A percentile compares a stretch with the other conserved stretches of the same genome.
These are phyloP conservation scores for Ophiocordyceps camponoti-floridani DNA, from an alignment of 2,329 filamentous ascomycete genomes.

Conservation along the genomic window DNA sequence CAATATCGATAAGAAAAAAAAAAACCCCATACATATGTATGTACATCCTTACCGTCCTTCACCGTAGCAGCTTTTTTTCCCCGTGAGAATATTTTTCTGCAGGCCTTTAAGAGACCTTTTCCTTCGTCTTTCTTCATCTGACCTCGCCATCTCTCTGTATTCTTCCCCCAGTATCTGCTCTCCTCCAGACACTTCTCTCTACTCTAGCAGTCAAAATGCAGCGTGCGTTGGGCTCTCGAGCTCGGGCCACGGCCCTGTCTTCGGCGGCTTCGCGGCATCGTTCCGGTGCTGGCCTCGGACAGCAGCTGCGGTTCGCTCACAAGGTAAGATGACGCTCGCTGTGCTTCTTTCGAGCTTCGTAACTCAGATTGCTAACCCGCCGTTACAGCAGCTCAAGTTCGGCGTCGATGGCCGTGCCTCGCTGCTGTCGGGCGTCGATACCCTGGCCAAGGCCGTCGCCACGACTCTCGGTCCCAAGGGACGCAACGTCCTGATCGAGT, in stretches of 20 bases:
- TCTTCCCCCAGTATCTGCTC: not conserved
- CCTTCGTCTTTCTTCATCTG: conserved; percentile 4
- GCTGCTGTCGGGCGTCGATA: conserved; percentile 88
- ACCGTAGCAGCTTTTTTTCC: conserved; percentile 23
- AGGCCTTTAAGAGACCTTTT: not conserved
- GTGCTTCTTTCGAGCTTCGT: not conserved
- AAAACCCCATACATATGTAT: too few species aligned
- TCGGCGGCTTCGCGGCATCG: conserved; percentile 49
- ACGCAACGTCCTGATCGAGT: conserved; percentile 96
- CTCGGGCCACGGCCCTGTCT: conserved; percentile 64
- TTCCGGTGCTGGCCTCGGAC: conserved; percentile 46
- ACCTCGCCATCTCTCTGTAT: conserved; percentile 1
- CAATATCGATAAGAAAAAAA: conserved; percentile 4
- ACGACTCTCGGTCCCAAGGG: conserved; percentile 96
- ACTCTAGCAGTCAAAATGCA: conserved; percentile 54
- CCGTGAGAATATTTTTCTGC: conserved; percentile 2
- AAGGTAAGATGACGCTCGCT: conserved; percentile 44
- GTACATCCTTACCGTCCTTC: conserved; percentile 13
- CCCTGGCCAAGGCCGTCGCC: conserved; percentile 85
- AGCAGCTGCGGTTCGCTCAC: conserved; percentile 92
- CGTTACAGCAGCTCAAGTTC: conserved; percentile 78
- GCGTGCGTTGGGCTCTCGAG: conserved; percentile 71
- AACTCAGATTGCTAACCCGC: conserved; percentile 10
- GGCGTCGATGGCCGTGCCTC: conserved; percentile 84
- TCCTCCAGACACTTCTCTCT: not conserved